Evolutionary conservation across 148 eudicot genomes (phyloP).

Genomic region (Rhododendron vialii): DNA sequence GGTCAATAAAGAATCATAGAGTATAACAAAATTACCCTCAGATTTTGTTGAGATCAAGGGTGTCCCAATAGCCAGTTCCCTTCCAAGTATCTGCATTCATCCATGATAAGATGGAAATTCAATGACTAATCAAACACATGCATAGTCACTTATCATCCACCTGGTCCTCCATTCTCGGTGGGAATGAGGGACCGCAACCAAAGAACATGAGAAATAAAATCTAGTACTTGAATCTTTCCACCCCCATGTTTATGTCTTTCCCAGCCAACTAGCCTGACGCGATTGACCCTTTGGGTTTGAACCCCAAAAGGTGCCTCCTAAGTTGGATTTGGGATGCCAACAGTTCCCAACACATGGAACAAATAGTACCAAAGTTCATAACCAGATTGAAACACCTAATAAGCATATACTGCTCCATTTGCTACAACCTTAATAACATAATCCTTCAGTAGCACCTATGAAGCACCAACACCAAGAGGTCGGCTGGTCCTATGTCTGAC

Average conservation of each 20-base stretch:
- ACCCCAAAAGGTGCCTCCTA: not conserved
- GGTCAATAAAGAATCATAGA: not conserved
- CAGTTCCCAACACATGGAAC: not conserved
- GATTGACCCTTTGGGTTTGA: not conserved
- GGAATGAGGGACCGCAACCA: not conserved
- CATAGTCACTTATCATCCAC: not conserved
- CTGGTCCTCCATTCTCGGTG: too few species aligned
- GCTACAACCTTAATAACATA: not conserved
- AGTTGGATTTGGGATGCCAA: not conserved
- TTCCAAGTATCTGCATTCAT: slow-evolving; percentile 56
- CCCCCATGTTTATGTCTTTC: not conserved
- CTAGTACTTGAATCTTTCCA: not conserved
- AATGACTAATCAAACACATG: not conserved
- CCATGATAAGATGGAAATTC: slow-evolving; percentile 23
- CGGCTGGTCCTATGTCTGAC: too few species aligned
- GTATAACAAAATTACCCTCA: slow-evolving; percentile 32
- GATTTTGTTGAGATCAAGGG: slow-evolving; percentile 27
- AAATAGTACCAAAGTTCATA: not conserved
- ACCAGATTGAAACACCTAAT: not conserved
- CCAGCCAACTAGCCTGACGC: not conserved
- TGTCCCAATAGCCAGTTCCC: slow-evolving; percentile 19
- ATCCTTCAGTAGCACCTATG: not conserved
- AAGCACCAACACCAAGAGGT: not conserved
- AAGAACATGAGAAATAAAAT: not conserved
- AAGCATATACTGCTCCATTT: not conserved